phyloP scores from a whole-genome alignment of 371 early-diverging fungal species.

The Funneliformis caledonium region DNA sequence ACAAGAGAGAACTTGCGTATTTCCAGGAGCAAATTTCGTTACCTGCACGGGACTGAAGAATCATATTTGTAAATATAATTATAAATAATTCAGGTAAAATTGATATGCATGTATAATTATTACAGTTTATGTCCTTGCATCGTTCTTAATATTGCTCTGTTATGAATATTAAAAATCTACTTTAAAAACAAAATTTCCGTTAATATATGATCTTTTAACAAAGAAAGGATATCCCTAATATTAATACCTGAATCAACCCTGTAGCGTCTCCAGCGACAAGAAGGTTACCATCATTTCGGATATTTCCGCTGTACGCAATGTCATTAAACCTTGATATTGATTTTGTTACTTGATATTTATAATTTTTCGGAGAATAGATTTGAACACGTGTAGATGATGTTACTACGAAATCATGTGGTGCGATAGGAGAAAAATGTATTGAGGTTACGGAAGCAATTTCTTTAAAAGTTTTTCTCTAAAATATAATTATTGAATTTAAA shows the following conservation, averaged over 20 bases:
- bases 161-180: slow-evolving; percentile 69
- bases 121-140: slow-evolving; percentile 84
- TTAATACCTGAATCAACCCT: slow-evolving; percentile 75
- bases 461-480: slow-evolving; percentile 78
- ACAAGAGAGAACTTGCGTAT: slow-evolving; percentile 83
- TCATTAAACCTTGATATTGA: slow-evolving; percentile 92
- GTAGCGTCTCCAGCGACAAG: slow-evolving; percentile 92
- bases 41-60: slow-evolving; percentile 76
- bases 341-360: slow-evolving; percentile 75
- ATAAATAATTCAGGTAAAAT: not conserved
- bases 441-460: slow-evolving; percentile 86
- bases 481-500: not conserved
- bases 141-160: slow-evolving; percentile 87
- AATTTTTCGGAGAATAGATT: slow-evolving; percentile 84
- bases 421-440: slow-evolving; percentile 81
- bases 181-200: slow-evolving; percentile 4
- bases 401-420: slow-evolving; percentile 89
- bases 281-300: slow-evolving; percentile 88
- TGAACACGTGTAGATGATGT: slow-evolving; percentile 90
- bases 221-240: not conserved
- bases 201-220: not conserved
- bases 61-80: not conserved
- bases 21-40: slow-evolving; percentile 71
- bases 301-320: slow-evolving; percentile 78
- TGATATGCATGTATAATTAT: slow-evolving; percentile 22